phyloP scores from a whole-genome alignment of 2,329 filamentous ascomycete genomes.

The Curvularia verruculosa region DNA sequence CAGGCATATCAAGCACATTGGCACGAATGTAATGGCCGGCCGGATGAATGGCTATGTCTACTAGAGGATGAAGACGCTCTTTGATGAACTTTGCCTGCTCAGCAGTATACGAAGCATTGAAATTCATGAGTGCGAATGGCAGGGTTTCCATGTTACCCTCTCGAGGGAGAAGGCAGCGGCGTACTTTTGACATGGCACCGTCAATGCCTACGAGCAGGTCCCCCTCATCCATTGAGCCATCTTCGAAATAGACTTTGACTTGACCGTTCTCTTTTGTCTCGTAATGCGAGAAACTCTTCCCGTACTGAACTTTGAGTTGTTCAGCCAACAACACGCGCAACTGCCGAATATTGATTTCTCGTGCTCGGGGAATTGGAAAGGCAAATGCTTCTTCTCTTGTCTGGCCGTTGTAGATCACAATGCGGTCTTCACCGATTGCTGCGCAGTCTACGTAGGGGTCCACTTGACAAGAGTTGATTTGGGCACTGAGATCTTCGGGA shows the following conservation, averaged over 20 bases:
- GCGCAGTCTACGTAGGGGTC: conserved; percentile 42
- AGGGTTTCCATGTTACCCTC: conserved; percentile 31
- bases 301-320: conserved; percentile 44
- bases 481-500: conserved; percentile 30
- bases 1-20: conserved; percentile 43
- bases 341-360: conserved; percentile 45
- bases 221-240: conserved; percentile 33
- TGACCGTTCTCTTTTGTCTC: conserved; percentile 30
- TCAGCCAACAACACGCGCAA: conserved; percentile 47
- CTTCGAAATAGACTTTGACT: conserved; percentile 32
- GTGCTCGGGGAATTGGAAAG: conserved; percentile 43
- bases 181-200: conserved; percentile 36
- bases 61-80: conserved; percentile 34
- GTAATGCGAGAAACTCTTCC: conserved; percentile 28
- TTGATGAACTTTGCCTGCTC: conserved; percentile 37
- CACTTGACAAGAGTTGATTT: conserved; percentile 41
- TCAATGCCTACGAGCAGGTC: conserved; percentile 34
- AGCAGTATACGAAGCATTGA: conserved; percentile 35
- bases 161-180: conserved; percentile 30
- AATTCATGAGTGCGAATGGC: conserved; percentile 40
- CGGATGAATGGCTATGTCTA: conserved; percentile 42
- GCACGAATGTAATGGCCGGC: conserved; percentile 39
- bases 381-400: conserved; percentile 45
- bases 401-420: conserved; percentile 44
- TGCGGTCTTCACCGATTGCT: conserved; percentile 36